Evolutionary conservation across 257 asterid species (phyloP).

Genomic region (Gentiana straminea): DNA sequence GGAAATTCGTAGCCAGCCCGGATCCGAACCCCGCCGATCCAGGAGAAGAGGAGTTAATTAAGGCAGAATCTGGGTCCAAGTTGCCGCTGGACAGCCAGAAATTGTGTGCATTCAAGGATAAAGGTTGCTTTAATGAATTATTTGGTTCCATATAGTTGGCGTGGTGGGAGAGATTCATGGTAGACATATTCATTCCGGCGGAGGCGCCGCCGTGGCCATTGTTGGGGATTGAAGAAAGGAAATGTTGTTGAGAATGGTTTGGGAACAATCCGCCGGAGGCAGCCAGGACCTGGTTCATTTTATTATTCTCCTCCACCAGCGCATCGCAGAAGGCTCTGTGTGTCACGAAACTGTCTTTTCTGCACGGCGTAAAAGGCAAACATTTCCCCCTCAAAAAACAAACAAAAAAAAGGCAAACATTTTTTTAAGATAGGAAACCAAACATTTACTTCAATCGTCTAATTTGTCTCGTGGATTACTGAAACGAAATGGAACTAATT

Average conservation of each 20-base stretch:
- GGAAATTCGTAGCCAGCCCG: neutral
- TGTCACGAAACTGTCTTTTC: conserved; percentile 19
- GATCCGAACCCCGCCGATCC: too few relatives aligned
- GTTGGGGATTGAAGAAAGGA: conserved; percentile 4
- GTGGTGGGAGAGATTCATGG: conserved; percentile 8
- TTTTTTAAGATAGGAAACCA: too few relatives aligned
- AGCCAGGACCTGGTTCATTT: conserved; percentile 5
- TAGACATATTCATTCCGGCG: neutral
- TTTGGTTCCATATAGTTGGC: neutral
- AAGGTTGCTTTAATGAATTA: conserved; percentile 2
- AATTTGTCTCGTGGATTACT: too few relatives aligned
- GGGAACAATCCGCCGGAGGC: conserved; percentile 7
- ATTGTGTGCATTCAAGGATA: neutral
- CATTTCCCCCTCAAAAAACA: too few relatives aligned
- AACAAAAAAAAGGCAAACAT: too few relatives aligned
- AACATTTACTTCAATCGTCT: too few relatives aligned
- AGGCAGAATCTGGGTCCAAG: neutral
- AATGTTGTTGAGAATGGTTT: conserved; percentile 6
- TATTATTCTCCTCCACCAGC: conserved; percentile 11
- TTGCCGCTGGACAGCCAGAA: conserved; percentile 2
- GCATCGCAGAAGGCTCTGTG: conserved; percentile 21
- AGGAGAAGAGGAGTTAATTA: neutral
- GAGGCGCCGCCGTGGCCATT: neutral
- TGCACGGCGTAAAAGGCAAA: neutral
- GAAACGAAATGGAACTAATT: neutral